Evolutionary conservation across 768 basidiomycete species (phyloP), one percentile per base, ranked within the genome.

Genomic region (Sporobolomyces pararoseus): DNA sequence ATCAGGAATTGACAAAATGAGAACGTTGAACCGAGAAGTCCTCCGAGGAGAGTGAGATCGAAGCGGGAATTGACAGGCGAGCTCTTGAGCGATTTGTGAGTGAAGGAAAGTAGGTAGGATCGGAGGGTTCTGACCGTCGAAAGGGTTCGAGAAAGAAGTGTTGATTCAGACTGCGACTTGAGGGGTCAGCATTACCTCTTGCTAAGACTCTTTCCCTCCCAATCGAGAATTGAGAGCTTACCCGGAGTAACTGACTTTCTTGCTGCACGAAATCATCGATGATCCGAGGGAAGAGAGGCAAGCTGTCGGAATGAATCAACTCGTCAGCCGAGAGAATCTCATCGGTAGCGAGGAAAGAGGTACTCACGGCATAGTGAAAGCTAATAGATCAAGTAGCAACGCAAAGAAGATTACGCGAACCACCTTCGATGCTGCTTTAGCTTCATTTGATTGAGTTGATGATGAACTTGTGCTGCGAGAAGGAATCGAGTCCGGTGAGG

Each of bases 251-350:
- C 44, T 13, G 32, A 44, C 44, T 35, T 58, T 67, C 66, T n/a
- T 54, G 31, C 37, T 29, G 27, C 7, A 72, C 69, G 60, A 49
- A 79, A 85, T 76, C 73, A 81, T 94, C 88, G 50, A 96, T 93
- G 58, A 98, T 83, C n/a, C 94, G 86, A n/a, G 95, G 95, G 80
- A 97, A 97, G 35, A 97, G 85, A 27, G 95, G 95, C n/a, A 97
- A 83, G 14, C 92, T 93, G 53, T 5, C 17, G 9, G 39, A 42
- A 9, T 42, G 39, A 17, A 42, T 42, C 39, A 95, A 17, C 91
- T 90, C n/a, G n/a, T n/a, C n/a, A n/a, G n/a, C n/a, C n/a, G n/a
- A 52, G 29, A 47, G 50, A 32, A 3, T 7, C 49, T n/a, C 25
- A 10, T 53, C 51, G 31, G 19, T 35, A 39, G 35, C 19, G n/a